These are phyloP conservation scores for Aspergillus steynii DNA, from an alignment of 495 filamentous ascomycete genomes.

Conservation along the genomic window DNA sequence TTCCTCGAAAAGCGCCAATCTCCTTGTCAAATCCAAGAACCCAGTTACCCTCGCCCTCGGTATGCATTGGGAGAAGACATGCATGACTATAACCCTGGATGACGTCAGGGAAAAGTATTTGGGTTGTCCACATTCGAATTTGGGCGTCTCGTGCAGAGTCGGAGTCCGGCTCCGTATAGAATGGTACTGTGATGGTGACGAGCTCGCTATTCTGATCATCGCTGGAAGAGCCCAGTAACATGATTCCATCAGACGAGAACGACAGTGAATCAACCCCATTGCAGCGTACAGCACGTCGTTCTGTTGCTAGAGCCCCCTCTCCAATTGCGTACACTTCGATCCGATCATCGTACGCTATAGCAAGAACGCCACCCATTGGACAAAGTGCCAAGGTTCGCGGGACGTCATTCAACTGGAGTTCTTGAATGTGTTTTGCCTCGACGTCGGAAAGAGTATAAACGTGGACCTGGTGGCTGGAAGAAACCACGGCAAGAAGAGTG, in stretches of 20 bases:
- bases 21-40: constrained; percentile 76
- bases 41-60: constrained; percentile 75
- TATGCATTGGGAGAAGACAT: constrained; percentile 65
- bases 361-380: constrained; percentile 77
- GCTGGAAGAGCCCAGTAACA: constrained; percentile 78
- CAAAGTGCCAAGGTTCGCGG: constrained; percentile 78
- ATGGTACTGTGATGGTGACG: constrained; percentile 78
- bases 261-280: constrained; percentile 73
- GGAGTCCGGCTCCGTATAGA: constrained; percentile 56
- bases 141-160: constrained; percentile 63
- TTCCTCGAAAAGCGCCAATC: constrained; percentile 74
- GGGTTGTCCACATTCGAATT: constrained; percentile 83
- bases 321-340: constrained; percentile 83
- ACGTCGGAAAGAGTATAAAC: constrained; percentile 67
- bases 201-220: constrained; percentile 64
- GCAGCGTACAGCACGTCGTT: constrained; percentile 79
- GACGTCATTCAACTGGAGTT: constrained; percentile 71
- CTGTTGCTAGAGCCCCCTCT: constrained; percentile 59
- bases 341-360: constrained; percentile 81
- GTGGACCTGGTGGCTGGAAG: constrained; percentile 78
- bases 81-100: constrained; percentile 76
- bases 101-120: constrained; percentile 80
- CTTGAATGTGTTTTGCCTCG: constrained; percentile 64
- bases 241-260: constrained; percentile 81
- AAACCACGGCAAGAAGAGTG: constrained; percentile 72